Conservation (phyloP, 345 rosid genomes). For the Gossypium raimondii region DNA sequence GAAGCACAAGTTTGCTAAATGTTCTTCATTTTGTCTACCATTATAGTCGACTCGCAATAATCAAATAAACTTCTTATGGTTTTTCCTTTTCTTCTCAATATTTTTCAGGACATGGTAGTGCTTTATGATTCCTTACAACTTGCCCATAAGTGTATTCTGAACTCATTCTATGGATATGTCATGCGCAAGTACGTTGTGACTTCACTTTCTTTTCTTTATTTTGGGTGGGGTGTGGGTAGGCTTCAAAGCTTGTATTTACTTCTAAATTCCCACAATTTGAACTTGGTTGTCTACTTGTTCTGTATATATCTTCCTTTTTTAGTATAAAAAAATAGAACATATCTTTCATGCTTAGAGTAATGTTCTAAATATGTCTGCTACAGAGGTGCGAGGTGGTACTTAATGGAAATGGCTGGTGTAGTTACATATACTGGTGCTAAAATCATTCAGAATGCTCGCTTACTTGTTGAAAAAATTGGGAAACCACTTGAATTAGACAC, state of each 20-base stretch:
- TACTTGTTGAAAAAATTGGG: slow-evolving; percentile 92
- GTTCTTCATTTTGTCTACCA: slow-evolving; percentile 11
- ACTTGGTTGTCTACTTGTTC: slow-evolving; percentile 16
- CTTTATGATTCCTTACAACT: slow-evolving; percentile 97
- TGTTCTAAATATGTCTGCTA: slow-evolving; percentile 21
- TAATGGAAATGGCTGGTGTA: slow-evolving; percentile 99
- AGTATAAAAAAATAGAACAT: background rate
- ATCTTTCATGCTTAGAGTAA: slow-evolving; percentile 22
- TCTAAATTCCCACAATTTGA: slow-evolving; percentile 6
- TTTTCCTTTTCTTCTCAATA: slow-evolving; percentile 24
- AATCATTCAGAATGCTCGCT: slow-evolving; percentile 93
- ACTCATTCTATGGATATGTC: slow-evolving; percentile 98
- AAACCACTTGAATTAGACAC: slow-evolving; percentile 98
- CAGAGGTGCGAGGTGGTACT: slow-evolving; percentile 99
- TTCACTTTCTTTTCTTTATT: background rate
- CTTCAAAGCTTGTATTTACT: slow-evolving; percentile 6
- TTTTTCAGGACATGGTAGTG: slow-evolving; percentile 89
- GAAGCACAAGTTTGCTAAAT: slow-evolving; percentile 73
- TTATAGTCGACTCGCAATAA: slow-evolving; percentile 1
- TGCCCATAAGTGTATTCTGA: slow-evolving; percentile 94
- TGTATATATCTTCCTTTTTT: background rate
- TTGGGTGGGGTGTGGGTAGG: background rate
- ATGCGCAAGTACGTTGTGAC: slow-evolving; percentile 85
- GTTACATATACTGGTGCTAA: slow-evolving; percentile 99
- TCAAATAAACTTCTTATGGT: slow-evolving; percentile 11